Evolutionary conservation across 176 grass and related monocot species (phyloP), one percentile per base, ranked within the genome.

Genomic region (Ensete glaucum): DNA sequence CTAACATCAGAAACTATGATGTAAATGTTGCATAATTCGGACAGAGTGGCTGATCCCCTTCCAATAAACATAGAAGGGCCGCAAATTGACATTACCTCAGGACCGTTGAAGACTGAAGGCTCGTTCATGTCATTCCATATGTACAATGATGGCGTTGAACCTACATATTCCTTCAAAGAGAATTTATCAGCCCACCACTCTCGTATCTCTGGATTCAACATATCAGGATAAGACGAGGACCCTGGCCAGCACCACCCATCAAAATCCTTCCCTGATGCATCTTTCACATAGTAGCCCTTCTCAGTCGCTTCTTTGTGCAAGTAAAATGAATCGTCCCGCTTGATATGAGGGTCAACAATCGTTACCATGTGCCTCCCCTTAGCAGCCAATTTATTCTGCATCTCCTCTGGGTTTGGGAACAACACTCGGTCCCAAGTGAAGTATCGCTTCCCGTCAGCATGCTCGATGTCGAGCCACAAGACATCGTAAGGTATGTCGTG

Each of bases 41-140:
- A 43, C 34, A 43, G 34, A 43, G 34, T 43, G 34, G 34, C 4
- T 43, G 34, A 43, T 43, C 34, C 34, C 34, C 34, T 43, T 10
- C 15, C 10, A n/a, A 21, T 70, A 50, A 70, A 70, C 43, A 52
- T 51, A 70, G 67, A 50, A 21, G 52, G 57, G 12, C 53, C 14
- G 9, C 1, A 58, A 9, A 56, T 56, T 16, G 20, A 2, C 8
- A 74, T 56, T 88, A 92, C 93, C 93, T 97, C 93, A 57, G 93
- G 93, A 74, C 93, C 93, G 78, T 97, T 97, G 80, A 97, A 97
- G 80, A 97, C 93, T 3, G 93, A 97, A 54, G 93, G 93, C 23
- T 97, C 93, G 53, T 97, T 97, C 93, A 97, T 97, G 80, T 97
- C 93, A 73, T 93, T 97, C 93, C 93, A 97, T 76, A 83, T 97